Evolutionary conservation across 306 rosid species (phyloP).

Genomic region (Canavalia ensiformis): DNA sequence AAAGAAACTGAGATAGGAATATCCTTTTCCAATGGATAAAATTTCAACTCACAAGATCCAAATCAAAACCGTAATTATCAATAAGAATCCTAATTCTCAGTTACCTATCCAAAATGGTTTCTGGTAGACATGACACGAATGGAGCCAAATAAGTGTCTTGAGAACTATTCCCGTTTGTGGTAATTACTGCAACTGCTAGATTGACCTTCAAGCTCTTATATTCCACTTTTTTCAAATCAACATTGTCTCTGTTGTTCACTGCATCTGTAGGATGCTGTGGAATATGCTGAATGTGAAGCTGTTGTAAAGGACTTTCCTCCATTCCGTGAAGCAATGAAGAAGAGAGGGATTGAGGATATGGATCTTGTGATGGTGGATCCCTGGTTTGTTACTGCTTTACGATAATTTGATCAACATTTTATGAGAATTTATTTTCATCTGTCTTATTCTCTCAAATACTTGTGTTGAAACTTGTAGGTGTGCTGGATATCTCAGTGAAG

Average conservation of each 20-base stretch:
- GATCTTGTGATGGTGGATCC: conserved; percentile 93
- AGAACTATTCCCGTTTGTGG: not conserved
- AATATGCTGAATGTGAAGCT: conserved; percentile 92
- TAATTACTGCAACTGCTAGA: not conserved
- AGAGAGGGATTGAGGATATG: conserved; percentile 88
- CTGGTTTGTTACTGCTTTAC: conserved; percentile 60
- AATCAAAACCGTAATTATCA: not conserved
- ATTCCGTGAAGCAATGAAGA: conserved; percentile 85
- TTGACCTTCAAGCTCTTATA: not conserved
- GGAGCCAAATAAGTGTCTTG: not conserved
- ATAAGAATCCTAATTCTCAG: not conserved
- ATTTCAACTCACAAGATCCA: not conserved
- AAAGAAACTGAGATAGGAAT: conserved; percentile 3
- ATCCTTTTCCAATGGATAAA: conserved; percentile 3
- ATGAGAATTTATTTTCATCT: conserved; percentile 6
- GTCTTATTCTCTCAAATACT: conserved; percentile 29
- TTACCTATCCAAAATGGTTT: not conserved
- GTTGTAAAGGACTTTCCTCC: conserved; percentile 77
- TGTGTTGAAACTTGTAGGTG: conserved; percentile 62
- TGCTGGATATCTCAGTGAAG: conserved; percentile 81
- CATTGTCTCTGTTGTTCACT: conserved; percentile 22
- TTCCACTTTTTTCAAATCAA: conserved; percentile 9
- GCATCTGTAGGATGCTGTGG: conserved; percentile 72
- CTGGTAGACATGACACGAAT: not conserved
- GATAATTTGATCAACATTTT: conserved; percentile 15